These are phyloP conservation scores for Rhizoclosmatium globosum DNA, from an alignment of 192 early-diverging fungal genomes.

Conservation along the genomic window DNA sequence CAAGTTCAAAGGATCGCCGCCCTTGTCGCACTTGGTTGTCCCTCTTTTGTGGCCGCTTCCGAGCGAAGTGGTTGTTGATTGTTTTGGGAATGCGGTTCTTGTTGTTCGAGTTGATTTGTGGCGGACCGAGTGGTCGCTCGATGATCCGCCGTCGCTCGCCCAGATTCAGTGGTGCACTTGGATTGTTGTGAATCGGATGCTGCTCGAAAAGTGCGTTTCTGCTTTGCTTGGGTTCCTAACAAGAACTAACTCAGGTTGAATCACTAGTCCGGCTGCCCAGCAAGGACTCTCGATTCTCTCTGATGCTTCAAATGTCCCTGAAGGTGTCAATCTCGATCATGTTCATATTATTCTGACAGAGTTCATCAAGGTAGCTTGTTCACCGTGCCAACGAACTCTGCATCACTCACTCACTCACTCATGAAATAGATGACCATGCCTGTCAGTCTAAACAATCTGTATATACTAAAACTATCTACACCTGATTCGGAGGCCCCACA, in stretches of 20 bases:
- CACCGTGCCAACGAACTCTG: conserved; percentile 9
- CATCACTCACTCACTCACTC: not conserved
- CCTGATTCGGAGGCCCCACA: not conserved
- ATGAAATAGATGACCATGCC: not conserved
- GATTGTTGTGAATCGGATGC: not conserved
- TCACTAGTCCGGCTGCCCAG: not conserved
- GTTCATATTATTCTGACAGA: conserved; percentile 14
- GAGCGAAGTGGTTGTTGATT: not conserved
- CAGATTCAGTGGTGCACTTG: not conserved
- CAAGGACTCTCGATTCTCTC: conserved; percentile 7
- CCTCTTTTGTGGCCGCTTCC: not conserved
- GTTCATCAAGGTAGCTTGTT: conserved; percentile 6
- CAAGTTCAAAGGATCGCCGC: too few relatives aligned
- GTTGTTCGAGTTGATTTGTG: not conserved
- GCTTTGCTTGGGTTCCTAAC: too few relatives aligned
- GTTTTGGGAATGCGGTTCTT: not conserved
- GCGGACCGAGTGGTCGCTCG: not conserved
- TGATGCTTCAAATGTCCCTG: not conserved
- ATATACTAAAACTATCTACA: not conserved
- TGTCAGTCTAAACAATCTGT: not conserved
- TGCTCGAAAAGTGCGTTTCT: not conserved
- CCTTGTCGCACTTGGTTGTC: too few relatives aligned
- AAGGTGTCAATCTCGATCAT: not conserved
- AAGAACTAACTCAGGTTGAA: too few relatives aligned
- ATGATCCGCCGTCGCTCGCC: not conserved